A percentile compares a stretch with the other conserved stretches of the same genome.
Evolutionary conservation across 2,329 filamentous ascomycete species (phyloP).

Genomic region (Clonostachys sp.): DNA sequence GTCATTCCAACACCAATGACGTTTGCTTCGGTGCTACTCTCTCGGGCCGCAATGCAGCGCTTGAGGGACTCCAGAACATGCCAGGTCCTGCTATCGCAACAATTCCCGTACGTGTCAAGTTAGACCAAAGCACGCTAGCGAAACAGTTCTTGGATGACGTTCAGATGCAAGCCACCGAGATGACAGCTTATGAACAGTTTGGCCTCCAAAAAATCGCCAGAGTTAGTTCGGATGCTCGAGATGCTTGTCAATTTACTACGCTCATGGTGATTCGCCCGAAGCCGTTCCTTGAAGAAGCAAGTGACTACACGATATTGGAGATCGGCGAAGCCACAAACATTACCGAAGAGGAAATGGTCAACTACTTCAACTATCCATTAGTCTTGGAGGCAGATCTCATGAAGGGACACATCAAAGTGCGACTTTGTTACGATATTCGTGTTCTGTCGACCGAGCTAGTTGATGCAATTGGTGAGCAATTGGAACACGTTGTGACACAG

Average conservation of each 20-base stretch:
- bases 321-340: conserved; percentile 2
- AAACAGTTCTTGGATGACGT: conserved; percentile 4
- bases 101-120: conserved; percentile 5
- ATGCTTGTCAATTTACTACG: conserved; percentile 8
- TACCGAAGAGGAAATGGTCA: conserved; percentile 5
- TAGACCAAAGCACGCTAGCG: conserved; percentile 2
- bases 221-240: conserved; percentile 3
- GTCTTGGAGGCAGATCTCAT: neutral
- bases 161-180: conserved; percentile 3
- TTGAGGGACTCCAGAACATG: conserved; percentile 5
- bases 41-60: conserved; percentile 9
- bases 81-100: conserved; percentile 9
- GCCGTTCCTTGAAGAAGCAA: neutral
- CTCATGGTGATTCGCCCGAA: conserved; percentile 7
- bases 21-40: conserved; percentile 10
- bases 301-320: neutral
- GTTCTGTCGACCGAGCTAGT: neutral
- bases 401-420: neutral
- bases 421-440: conserved; percentile 3
- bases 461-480: neutral
- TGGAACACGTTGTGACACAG: conserved; percentile 1
- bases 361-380: conserved; percentile 2
- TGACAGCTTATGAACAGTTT: conserved; percentile 8
- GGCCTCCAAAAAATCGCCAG: conserved; percentile 11
- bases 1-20: conserved; percentile 25